Conservation (phyloP, 306 rosid genomes). For the Neltuma alba region DNA sequence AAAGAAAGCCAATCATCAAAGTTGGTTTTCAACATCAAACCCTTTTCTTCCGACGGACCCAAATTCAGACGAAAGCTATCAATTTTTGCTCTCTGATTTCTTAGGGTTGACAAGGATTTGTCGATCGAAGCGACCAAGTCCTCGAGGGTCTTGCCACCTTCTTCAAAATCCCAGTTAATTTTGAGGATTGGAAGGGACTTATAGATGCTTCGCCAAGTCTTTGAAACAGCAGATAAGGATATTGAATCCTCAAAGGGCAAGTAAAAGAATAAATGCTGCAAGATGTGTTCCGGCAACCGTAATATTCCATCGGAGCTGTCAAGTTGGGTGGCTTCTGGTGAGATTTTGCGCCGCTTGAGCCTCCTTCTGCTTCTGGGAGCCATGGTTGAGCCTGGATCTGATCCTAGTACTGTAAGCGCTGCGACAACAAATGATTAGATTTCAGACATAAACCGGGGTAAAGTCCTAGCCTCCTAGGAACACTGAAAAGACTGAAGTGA, state of each 20-base stretch:
- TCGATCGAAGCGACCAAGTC: not conserved
- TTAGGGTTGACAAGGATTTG: not conserved
- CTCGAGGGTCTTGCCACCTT: not conserved
- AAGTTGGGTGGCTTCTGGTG: not conserved
- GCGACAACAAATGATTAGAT: not conserved
- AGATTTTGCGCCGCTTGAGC: not conserved
- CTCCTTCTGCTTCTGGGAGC: not conserved
- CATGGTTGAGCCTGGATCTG: not conserved
- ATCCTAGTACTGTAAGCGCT: not conserved
- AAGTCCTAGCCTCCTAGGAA: not conserved
- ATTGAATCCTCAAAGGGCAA: not conserved
- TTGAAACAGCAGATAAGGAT: not conserved
- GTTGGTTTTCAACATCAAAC: not conserved
- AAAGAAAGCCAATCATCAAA: not conserved
- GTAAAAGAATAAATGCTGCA: not conserved
- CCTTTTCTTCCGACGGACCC: not conserved
- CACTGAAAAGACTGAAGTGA: not conserved
- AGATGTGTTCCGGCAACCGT: not conserved
- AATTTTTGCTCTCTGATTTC: not conserved
- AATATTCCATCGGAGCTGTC: not conserved
- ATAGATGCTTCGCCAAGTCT: constrained; percentile 3
- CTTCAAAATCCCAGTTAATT: not conserved
- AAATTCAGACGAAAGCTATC: not conserved
- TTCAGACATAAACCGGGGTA: not conserved
- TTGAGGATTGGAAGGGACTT: not conserved